Evolutionary conservation across 345 rosid genomes (phyloP).

Genomic region (Camelina hispida): DNA sequence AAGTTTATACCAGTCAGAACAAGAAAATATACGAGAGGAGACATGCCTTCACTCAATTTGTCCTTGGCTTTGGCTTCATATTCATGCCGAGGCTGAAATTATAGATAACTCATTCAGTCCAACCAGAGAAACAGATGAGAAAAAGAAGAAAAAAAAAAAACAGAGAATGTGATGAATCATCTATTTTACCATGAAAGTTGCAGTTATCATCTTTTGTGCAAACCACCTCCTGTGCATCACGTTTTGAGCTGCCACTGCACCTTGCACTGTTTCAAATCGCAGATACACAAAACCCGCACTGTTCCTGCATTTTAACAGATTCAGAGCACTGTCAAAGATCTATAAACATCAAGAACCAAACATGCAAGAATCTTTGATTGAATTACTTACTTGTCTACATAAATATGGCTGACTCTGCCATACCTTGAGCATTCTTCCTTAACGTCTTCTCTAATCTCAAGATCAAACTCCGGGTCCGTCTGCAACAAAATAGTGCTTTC

Average conservation of each 20-base stretch:
- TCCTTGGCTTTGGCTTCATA: constrained; percentile 66
- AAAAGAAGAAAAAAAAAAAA: background rate
- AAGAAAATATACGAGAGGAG: constrained; percentile 25
- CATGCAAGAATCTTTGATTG: background rate
- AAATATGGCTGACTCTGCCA: constrained; percentile 78
- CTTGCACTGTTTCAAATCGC: constrained; percentile 67
- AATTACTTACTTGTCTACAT: constrained; percentile 80
- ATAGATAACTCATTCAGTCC: constrained; percentile 8
- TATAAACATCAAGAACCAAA: background rate
- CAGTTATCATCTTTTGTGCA: constrained; percentile 82
- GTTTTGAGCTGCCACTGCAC: constrained; percentile 67
- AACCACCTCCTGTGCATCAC: constrained; percentile 98
- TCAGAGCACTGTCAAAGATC: constrained; percentile 24
- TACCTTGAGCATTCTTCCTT: constrained; percentile 81
- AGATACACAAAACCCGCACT: constrained; percentile 82
- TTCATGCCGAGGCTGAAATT: constrained; percentile 63
- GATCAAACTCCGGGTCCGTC: constrained; percentile 82
- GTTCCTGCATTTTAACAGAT: constrained; percentile 52
- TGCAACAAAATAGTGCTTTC: constrained; percentile 45
- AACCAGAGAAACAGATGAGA: background rate
- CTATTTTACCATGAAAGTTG: constrained; percentile 71
- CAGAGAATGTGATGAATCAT: background rate
- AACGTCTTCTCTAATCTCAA: constrained; percentile 83
- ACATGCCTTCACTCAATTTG: constrained; percentile 30
- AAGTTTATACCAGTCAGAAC: constrained; percentile 33